Percentiles rank a stretch among this genome's conserved stretches.
These are phyloP conservation scores for Toxicodendron radicans DNA, from an alignment of 345 rosid species.

Conservation along the genomic window DNA sequence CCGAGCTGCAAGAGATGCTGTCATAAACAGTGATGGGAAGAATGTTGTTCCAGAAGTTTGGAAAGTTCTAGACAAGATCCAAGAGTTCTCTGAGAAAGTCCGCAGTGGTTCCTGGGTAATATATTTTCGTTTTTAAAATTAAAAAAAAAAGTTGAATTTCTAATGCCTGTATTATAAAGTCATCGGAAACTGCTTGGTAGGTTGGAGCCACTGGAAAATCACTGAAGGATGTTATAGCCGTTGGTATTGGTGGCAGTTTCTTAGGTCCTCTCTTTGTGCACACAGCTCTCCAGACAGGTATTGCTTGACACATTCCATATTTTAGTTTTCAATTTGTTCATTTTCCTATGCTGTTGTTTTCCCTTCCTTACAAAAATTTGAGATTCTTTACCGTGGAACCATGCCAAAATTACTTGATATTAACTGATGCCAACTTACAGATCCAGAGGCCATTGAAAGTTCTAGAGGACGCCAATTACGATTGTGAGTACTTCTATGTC, in stretches of 20 bases:
- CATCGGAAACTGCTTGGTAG: constrained; percentile 40
- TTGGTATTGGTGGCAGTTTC: constrained; percentile 99
- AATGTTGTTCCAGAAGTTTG: constrained; percentile 91
- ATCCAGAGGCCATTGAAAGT: constrained; percentile 68
- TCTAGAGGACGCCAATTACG: constrained; percentile 85
- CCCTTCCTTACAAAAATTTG: constrained; percentile 14
- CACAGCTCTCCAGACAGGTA: constrained; percentile 94
- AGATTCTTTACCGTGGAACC: constrained; percentile 16
- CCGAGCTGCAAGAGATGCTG: constrained; percentile 82
- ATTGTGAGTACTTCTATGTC: constrained; percentile 56
- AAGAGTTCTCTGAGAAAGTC: constrained; percentile 78
- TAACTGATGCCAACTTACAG: constrained; percentile 45
- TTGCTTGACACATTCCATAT: constrained; percentile 5
- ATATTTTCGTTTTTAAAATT: constrained; percentile 3
- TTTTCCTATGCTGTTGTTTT: constrained; percentile 1
- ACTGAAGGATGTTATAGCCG: constrained; percentile 76
- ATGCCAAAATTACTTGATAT: constrained; percentile 1
- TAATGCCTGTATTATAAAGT: constrained; percentile 21
- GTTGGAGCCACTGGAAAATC: constrained; percentile 93
- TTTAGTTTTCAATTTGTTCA: not conserved
- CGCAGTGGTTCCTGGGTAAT: constrained; percentile 95
- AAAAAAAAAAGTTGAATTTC: constrained; percentile 10
- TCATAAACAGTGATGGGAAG: constrained; percentile 74
- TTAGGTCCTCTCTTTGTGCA: constrained; percentile 96
- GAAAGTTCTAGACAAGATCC: constrained; percentile 87